Evolutionary conservation across 495 filamentous ascomycete species (phyloP), one percentile per base, ranked within the genome.

Genomic region (Penicillium samsonianum): DNA sequence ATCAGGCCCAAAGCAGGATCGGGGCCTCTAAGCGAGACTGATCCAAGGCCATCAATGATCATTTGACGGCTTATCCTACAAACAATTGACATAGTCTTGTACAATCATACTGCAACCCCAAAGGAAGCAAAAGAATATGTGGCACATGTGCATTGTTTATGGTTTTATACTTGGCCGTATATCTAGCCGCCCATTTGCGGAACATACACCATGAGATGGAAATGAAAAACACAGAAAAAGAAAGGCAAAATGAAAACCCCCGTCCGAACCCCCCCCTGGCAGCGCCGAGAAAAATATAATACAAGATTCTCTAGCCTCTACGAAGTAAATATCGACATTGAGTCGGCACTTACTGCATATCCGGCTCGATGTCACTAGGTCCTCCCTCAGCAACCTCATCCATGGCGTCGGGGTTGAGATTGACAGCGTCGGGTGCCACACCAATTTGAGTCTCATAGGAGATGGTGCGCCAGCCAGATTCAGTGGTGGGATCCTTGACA

Each of bases 401-500:
- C 77, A 80, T 80, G 0, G 73, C 74, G 48, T 80, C 77, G 10
- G 76, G 72, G 51, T 77, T 78, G n/a, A 78, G 66, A 44, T 77
- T 77, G 4, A 62, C 67, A 3, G 64, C 67, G 42, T 80, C 77
- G 1, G 75, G 59, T 2, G 70, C 66, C 11, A 69, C 62, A 3
- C 74, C 74, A 28, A 67, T 55, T 50, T 67, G 76, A 40, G 82
- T 83, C 58, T 89, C 86, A 62, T 92, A 89, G 8, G 86, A 89
- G 44, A 90, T 75, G 4, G 87, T 80, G 47, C 80, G 78, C 90
- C 90, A 93, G 30, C 88, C 89, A 40, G 80, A 81, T 0, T 77
- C 73, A 51, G 82, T 77, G 7, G 76, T 74, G 10, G 78, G 61
- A 51, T 93, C 89, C 65, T 92, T 92, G 65, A 88, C 81, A 70